A percentile compares a stretch with the other conserved stretches of the same genome.
Evolutionary conservation across 2,329 filamentous ascomycete species (phyloP).

Genomic region (Metarhizium sp.): DNA sequence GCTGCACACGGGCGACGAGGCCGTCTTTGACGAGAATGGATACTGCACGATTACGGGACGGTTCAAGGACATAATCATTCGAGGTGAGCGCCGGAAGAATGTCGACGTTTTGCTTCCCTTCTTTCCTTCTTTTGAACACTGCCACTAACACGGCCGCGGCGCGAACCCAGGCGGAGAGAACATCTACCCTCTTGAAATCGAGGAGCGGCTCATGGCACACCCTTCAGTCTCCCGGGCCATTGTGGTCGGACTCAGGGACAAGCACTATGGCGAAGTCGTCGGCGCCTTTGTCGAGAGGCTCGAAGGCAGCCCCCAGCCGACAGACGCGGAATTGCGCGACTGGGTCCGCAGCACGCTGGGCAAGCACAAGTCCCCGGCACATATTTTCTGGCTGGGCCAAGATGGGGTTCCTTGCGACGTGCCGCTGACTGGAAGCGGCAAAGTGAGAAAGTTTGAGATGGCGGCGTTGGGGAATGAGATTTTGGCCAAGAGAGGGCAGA

Average conservation of each 20-base stretch:
- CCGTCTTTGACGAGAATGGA: conserved; percentile 57
- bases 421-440: conserved; percentile 63
- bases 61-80: conserved; percentile 73
- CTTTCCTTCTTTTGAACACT: not conserved
- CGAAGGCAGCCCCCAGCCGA: conserved; percentile 28
- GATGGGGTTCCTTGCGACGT: conserved; percentile 44
- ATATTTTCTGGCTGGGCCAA: conserved; percentile 69
- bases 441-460: conserved; percentile 60
- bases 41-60: conserved; percentile 66
- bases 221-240: conserved; percentile 53
- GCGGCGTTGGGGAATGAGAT: conserved; percentile 45
- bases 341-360: conserved; percentile 56
- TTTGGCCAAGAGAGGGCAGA: conserved; percentile 36
- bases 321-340: conserved; percentile 45
- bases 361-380: conserved; percentile 58
- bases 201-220: conserved; percentile 61
- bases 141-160: conserved; percentile 10
- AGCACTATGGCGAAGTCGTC: conserved; percentile 66
- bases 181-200: conserved; percentile 65
- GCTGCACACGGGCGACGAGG: conserved; percentile 60
- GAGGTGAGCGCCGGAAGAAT: conserved; percentile 35
- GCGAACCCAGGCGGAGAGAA: conserved; percentile 54
- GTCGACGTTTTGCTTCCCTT: not conserved
- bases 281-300: conserved; percentile 49
- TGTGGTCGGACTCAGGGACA: conserved; percentile 60